Base-by-base conservation (phyloP, 164 flowering plant genomes). In the Vitis rupestris region DNA sequence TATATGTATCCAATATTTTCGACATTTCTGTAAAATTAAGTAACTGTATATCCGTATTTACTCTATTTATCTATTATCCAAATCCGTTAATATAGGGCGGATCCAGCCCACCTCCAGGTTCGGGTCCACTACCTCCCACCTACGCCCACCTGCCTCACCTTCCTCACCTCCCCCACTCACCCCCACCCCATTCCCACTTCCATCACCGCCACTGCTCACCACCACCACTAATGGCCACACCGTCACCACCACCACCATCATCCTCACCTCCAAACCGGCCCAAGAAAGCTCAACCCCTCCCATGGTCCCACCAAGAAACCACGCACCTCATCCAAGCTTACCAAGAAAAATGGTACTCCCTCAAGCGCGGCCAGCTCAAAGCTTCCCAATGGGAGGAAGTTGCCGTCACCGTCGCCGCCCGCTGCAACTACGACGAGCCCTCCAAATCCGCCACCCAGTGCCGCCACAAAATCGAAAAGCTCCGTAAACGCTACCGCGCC, bases 401-500 rank as follows among this genome's bases (percentile, higher is more conserved):
- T 37, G 85, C 97, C 31, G 66, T 61, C 57, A 61, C 89, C 68
- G 89, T 94, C 71, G 89, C 94, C 65, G 82, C 81, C 12, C 93
- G 91, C 52, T 90, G 90, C 79, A 87, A 84, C 78, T 76, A 66
- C 83, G 80, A 78, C 52, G 80, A 81, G 31, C 86, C 84, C 4
- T 72, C 94, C 49, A 92, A 89, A 70, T 66, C 97, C 70, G 76
- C 93, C 73, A 77, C 82, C 29, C 98, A 94, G 80, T 94, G 98
- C 82, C 93, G 98, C 64, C 97, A 94, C 85, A 94, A 94, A 83
- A 89, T 94, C 78, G 98, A 94, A 87, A 94, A 94, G 81, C 93
- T 94, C 60, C 88, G 98, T 2, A 84, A 86, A 50, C 86, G 98
- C 30, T 89, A 86, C 79, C 89, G 98, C 47, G 60, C 93, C 31